Conservation (phyloP, 176 grass and related monocot species). For the Puya raimondii region DNA sequence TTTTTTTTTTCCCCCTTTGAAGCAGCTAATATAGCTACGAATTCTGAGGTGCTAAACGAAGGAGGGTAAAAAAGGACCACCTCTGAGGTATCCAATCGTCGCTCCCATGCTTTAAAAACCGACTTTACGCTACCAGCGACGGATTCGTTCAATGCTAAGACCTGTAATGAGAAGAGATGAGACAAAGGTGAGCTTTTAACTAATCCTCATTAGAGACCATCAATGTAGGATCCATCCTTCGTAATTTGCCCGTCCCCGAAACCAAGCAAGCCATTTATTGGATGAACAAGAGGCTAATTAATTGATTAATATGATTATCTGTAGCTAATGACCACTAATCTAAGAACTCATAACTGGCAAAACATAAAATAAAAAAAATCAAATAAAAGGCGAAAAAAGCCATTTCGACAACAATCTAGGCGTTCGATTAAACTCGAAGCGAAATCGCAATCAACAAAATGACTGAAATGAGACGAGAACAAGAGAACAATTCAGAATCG, state of each 20-base stretch:
- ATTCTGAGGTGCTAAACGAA: no score
- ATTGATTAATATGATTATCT: not conserved
- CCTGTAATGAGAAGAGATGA: conserved; percentile 20
- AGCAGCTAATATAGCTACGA: no score
- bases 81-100: conserved; percentile 76
- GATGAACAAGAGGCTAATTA: not conserved
- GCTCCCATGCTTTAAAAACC: conserved; percentile 86
- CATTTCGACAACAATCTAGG: no score
- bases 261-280: not conserved
- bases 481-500: not conserved
- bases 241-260: not conserved
- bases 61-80: conserved; percentile 12
- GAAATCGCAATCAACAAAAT: no score
- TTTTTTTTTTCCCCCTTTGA: no score
- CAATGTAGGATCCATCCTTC: not conserved
- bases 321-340: not conserved
- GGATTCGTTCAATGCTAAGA: conserved; percentile 81
- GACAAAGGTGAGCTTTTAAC: not conserved
- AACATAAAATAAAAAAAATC: no score
- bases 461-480: not conserved
- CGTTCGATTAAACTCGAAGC: no score
- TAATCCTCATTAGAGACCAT: not conserved
- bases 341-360: no score
- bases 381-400: no score
- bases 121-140: conserved; percentile 76